Conservation (phyloP, 2,329 filamentous ascomycete genomes). For the Teratosphaeria nubilosa region DNA sequence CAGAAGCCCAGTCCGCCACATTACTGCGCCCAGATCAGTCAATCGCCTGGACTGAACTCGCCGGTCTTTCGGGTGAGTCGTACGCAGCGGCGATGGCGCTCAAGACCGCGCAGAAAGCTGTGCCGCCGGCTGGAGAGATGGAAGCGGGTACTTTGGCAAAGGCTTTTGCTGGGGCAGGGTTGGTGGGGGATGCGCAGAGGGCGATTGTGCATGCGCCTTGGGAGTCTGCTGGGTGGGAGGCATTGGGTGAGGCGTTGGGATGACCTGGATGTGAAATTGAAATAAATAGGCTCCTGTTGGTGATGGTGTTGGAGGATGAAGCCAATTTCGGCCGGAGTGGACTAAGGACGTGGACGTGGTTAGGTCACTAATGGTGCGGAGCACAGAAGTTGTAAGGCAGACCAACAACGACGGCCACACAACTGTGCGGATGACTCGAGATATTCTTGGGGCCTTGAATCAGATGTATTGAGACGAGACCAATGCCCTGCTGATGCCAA, state of each 20-base stretch:
- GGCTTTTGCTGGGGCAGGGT: slow-evolving; percentile 65
- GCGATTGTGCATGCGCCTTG: slow-evolving; percentile 77
- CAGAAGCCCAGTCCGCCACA: slow-evolving; percentile 63
- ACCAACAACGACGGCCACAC: too few species aligned
- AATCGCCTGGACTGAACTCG: slow-evolving; percentile 70
- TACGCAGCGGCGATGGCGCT: slow-evolving; percentile 68
- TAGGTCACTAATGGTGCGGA: too few species aligned
- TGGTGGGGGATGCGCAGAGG: slow-evolving; percentile 62
- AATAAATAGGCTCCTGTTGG: not conserved
- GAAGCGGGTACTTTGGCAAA: slow-evolving; percentile 59
- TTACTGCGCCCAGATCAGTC: slow-evolving; percentile 73
- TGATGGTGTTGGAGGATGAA: not conserved
- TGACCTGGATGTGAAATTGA: not conserved
- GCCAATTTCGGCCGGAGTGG: too few species aligned
- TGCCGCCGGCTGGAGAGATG: slow-evolving; percentile 62
- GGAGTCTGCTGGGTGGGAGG: slow-evolving; percentile 27
- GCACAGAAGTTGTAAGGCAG: too few species aligned
- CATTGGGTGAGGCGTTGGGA: slow-evolving; percentile 3
- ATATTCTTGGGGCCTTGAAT: too few species aligned
- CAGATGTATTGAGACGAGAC: too few species aligned
- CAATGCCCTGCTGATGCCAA: too few species aligned
- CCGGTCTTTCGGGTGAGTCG: slow-evolving; percentile 45
- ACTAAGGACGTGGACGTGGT: too few species aligned
- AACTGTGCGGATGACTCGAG: too few species aligned
- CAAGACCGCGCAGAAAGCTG: slow-evolving; percentile 61